Evolutionary conservation across 768 basidiomycete species (phyloP).

Genomic region (Boletus rubescentipes): DNA sequence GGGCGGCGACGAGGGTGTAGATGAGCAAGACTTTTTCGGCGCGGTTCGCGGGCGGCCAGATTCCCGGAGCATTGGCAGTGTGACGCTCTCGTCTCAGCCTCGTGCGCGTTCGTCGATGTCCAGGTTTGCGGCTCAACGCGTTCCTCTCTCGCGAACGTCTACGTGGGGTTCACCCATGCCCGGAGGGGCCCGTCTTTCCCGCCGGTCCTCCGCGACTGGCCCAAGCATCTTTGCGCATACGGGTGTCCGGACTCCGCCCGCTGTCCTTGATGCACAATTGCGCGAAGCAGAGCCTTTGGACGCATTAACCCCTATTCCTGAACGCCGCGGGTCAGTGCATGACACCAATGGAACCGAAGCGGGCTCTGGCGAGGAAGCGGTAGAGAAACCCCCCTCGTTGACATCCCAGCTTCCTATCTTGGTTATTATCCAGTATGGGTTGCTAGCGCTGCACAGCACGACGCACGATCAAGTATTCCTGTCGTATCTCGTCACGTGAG

Average conservation of each 20-base stretch:
- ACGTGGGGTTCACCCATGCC: conserved; percentile 33
- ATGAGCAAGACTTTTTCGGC: conserved; percentile 31
- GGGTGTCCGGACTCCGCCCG: conserved; percentile 76
- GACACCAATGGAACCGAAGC: conserved; percentile 17
- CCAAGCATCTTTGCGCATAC: conserved; percentile 84
- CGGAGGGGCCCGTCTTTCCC: conserved; percentile 38
- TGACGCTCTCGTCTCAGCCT: conserved; percentile 22
- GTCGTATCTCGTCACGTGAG: conserved; percentile 71
- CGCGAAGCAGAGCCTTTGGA: conserved; percentile 40
- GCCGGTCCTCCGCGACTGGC: conserved; percentile 53
- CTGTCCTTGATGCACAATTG: conserved; percentile 71
- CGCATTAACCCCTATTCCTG: conserved; percentile 52
- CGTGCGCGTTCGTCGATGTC: conserved; percentile 25
- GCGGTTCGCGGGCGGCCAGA: conserved; percentile 18
- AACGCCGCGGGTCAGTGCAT: conserved; percentile 40
- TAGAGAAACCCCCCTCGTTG: conserved; percentile 62
- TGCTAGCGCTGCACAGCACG: conserved; percentile 84
- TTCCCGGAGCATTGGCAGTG: conserved; percentile 14
- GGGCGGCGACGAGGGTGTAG: conserved; percentile 48
- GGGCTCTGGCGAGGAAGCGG: conserved; percentile 38
- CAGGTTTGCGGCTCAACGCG: conserved; percentile 26
- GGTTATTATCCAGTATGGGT: conserved; percentile 88
- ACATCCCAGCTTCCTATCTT: conserved; percentile 74
- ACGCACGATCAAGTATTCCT: conserved; percentile 92
- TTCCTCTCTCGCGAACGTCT: conserved; percentile 28